Conservation (phyloP, 441 rosid genomes). For the Lepidium campestre region DNA sequence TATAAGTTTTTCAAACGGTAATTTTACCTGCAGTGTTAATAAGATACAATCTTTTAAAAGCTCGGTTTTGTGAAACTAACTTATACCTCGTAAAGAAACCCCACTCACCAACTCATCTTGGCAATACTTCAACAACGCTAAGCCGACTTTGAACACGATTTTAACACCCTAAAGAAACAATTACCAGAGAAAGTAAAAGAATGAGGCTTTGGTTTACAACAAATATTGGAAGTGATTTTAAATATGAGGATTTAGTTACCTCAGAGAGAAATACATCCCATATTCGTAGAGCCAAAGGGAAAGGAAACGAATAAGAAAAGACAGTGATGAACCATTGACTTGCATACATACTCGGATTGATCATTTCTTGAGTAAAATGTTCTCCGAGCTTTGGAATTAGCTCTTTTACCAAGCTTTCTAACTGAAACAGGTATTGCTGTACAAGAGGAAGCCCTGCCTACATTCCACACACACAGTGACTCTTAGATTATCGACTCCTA, state of each 20-base stretch:
- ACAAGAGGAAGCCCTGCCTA: constrained; percentile 93
- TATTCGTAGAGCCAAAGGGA: constrained; percentile 84
- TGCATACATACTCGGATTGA: constrained; percentile 95
- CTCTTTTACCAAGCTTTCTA: constrained; percentile 67
- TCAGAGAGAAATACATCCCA: constrained; percentile 95
- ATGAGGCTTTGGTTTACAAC: neutral
- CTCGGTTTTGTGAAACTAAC: neutral
- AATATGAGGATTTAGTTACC: constrained; percentile 30
- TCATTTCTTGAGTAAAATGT: constrained; percentile 78
- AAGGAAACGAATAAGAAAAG: constrained; percentile 87
- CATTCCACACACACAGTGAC: constrained; percentile 2
- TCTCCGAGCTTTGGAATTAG: constrained; percentile 82
- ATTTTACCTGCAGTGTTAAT: constrained; percentile 25
- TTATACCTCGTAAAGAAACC: neutral
- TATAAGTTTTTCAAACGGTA: constrained; percentile 90
- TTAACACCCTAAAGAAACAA: constrained; percentile 65
- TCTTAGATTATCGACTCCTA: neutral
- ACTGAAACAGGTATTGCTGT: constrained; percentile 79
- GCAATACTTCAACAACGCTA: constrained; percentile 81
- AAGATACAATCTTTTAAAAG: neutral
- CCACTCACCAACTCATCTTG: constrained; percentile 77
- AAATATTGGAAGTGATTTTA: neutral
- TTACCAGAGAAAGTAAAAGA: neutral
- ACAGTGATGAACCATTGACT: constrained; percentile 99
- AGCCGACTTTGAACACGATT: constrained; percentile 85